Evolutionary conservation across 2,329 filamentous ascomycete species (phyloP), one percentile per base, ranked within the genome.

Genomic region (Phaeosphaeriaceae sp.): DNA sequence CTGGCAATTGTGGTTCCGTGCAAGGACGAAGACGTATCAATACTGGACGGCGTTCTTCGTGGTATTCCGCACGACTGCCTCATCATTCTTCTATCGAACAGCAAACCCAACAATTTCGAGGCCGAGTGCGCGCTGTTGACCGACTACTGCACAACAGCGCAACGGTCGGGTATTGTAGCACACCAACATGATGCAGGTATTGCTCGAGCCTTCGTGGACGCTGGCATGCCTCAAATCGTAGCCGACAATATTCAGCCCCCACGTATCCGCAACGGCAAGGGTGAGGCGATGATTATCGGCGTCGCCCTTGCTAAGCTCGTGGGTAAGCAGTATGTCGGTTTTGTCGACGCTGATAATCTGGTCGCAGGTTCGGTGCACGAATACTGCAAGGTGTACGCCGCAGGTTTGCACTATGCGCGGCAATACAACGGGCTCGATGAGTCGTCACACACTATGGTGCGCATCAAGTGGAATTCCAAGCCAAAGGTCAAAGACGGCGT

Each of bases 401-500:
- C 63, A 46, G 61, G 61, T 1, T 20, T 66, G 21, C 46, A 61
- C 42, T 53, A 58, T 24, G 61, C 57, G n/a, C 33, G 31, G 3
- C 47, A 59, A 2, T 45, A 4, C 19, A 36, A 20, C 17, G 47
- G 20, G 15, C 13, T 25, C 15, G n/a, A 15, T 3, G 21, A 31
- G 5, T 3, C 56, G 5, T n/a, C 46, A 2, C 51, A 62, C n/a
- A 41, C 55, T 3, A 67, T 65, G 64, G 54, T 67, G 7, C 60
- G 62, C 21, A 62, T 67, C 41, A 65, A 67, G 47, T 65, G 62
- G 62, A 65, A 58, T 15, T 65, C 60, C 0, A 67, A 65, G 45
- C 55, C 60, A 10, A 67, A 65, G 47, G 53, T 65, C 19, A 24
- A 46, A 15, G 54, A 62, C 7, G 50, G 48, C 6, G 49, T 56